These are phyloP conservation scores for Diaporthe humulicola DNA, from an alignment of 2,329 filamentous ascomycete species.

Conservation along the genomic window DNA sequence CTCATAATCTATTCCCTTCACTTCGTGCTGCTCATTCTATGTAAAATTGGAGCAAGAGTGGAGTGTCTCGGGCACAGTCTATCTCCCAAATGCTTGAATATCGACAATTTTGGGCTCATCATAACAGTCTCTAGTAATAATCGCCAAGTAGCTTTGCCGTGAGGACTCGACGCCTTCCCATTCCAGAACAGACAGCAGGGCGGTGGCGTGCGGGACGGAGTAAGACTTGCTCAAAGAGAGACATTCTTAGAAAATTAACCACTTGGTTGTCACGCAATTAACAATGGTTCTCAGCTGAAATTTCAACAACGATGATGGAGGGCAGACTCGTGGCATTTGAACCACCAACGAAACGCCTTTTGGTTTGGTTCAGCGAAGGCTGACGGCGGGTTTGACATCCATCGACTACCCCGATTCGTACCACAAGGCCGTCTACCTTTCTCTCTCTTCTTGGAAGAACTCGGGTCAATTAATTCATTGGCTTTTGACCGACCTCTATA, in stretches of 20 bases:
- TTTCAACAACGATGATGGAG: background rate
- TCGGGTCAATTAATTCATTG: background rate
- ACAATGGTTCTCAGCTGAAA: background rate
- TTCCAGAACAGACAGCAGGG: background rate
- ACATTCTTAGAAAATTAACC: background rate
- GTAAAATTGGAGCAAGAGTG: background rate
- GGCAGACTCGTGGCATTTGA: too few species aligned
- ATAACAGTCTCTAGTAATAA: background rate
- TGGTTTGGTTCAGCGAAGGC: too few species aligned
- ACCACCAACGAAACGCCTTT: too few species aligned
- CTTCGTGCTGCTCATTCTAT: background rate
- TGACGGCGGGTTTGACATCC: too few species aligned
- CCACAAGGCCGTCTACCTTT: background rate
- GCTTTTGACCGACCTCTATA: background rate
- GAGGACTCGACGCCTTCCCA: background rate
- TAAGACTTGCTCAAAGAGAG: background rate
- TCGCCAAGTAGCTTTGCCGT: background rate
- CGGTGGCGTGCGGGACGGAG: background rate
- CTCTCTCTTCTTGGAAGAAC: background rate
- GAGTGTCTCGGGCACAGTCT: background rate
- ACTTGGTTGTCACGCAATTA: background rate
- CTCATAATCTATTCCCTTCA: background rate
- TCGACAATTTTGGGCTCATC: too few species aligned
- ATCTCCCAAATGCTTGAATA: background rate
- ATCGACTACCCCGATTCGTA: too few species aligned